Evolutionary conservation across 495 filamentous ascomycete genomes (phyloP).

Genomic region (Cladorrhinum samala): DNA sequence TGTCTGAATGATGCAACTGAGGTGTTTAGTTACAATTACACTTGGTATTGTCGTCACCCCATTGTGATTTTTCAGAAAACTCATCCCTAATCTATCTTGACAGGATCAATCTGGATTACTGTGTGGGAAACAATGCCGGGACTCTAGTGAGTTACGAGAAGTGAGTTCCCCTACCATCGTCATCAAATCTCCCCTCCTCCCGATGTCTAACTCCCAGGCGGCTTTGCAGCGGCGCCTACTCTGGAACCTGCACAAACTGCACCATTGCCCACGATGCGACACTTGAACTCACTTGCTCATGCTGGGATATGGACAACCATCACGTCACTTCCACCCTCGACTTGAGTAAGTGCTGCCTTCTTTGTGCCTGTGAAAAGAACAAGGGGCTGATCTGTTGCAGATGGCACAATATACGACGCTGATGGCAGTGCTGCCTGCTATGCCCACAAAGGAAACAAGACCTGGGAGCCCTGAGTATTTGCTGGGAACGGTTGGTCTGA

Average conservation of each 20-base stretch:
- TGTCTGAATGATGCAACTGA: conserved; percentile 15
- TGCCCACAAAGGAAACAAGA: conserved; percentile 13
- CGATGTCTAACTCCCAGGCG: background rate
- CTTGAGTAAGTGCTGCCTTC: conserved; percentile 10
- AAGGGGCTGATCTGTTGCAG: conserved; percentile 4
- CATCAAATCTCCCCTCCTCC: background rate
- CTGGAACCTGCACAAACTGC: conserved; percentile 14
- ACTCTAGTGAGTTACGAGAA: conserved; percentile 9
- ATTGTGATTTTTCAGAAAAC: background rate
- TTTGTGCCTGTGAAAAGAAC: background rate
- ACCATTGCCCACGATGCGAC: conserved; percentile 1
- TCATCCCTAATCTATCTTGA: background rate
- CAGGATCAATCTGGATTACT: conserved; percentile 20
- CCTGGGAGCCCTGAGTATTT: conserved; percentile 1
- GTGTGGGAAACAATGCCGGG: conserved; percentile 16
- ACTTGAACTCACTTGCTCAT: conserved; percentile 13
- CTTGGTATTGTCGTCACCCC: conserved; percentile 9
- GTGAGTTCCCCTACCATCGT: conserved; percentile 2
- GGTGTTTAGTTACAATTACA: conserved; percentile 18
- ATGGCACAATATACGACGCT: conserved; percentile 12
- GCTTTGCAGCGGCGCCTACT: conserved; percentile 13
- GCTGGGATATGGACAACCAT: background rate
- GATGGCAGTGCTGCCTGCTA: conserved; percentile 15
- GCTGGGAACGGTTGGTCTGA: background rate
- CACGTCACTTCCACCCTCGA: conserved; percentile 7